Evolutionary conservation across 352 stramenopile genomes (phyloP).

Genomic region (Phytophthora europaea): DNA sequence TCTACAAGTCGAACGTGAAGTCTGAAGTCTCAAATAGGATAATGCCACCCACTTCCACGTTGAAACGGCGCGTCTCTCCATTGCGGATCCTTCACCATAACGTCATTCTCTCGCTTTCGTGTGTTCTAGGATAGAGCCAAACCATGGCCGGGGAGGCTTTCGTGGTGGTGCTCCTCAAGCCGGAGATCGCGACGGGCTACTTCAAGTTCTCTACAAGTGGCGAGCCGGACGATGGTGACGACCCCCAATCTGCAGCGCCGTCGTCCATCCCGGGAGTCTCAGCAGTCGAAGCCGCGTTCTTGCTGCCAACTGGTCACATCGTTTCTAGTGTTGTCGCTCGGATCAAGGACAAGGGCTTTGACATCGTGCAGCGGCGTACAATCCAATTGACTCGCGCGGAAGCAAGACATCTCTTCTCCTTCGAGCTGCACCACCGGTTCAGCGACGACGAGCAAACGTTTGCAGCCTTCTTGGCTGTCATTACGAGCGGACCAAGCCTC

Average conservation of each 20-base stretch:
- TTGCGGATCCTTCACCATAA: slow-evolving; percentile 11
- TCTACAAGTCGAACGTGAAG: slow-evolving; percentile 1
- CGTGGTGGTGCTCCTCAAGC: slow-evolving; percentile 62
- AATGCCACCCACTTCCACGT: slow-evolving; percentile 16
- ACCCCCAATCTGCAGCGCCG: not conserved
- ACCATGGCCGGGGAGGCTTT: slow-evolving; percentile 41
- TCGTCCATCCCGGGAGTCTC: slow-evolving; percentile 46
- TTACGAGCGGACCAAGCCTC: slow-evolving; percentile 73
- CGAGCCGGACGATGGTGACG: not conserved
- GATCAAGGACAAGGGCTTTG: slow-evolving; percentile 72
- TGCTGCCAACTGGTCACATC: slow-evolving; percentile 56
- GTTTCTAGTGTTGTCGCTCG: slow-evolving; percentile 44
- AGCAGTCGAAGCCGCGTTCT: slow-evolving; percentile 48
- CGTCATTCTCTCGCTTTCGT: not conserved
- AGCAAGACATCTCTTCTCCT: slow-evolving; percentile 48
- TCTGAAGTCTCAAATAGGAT: not conserved
- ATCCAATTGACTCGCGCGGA: slow-evolving; percentile 54
- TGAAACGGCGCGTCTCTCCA: slow-evolving; percentile 38
- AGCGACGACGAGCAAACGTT: slow-evolving; percentile 36
- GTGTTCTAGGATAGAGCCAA: not conserved
- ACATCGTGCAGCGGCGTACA: slow-evolving; percentile 43
- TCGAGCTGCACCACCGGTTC: slow-evolving; percentile 45
- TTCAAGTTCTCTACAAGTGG: slow-evolving; percentile 47
- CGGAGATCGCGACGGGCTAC: slow-evolving; percentile 67
- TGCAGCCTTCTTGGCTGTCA: slow-evolving; percentile 55